These are phyloP conservation scores for Boletus reticuloceps DNA, from an alignment of 768 basidiomycete genomes.

Conservation along the genomic window DNA sequence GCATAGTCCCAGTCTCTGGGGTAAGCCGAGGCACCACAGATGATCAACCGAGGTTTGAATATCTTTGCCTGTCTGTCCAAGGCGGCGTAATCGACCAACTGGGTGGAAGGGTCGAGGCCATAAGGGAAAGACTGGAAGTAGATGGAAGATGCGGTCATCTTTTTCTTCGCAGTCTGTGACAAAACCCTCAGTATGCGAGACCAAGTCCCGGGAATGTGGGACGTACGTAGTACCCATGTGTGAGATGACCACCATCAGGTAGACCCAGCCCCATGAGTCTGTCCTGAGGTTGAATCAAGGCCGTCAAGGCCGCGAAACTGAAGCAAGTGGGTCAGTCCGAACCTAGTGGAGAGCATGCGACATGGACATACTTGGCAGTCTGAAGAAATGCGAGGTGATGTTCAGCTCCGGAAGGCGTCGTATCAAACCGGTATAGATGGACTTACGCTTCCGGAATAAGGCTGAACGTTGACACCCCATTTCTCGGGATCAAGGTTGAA, in stretches of 20 bases:
- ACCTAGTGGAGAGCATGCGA: background rate
- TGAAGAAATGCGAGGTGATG: conserved; percentile 27
- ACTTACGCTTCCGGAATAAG: conserved; percentile 89
- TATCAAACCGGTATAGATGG: background rate
- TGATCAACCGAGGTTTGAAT: conserved; percentile 93
- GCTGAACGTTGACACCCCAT: conserved; percentile 99
- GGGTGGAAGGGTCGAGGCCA: conserved; percentile 73
- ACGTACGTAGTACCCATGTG: conserved; percentile 93
- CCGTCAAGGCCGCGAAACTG: conserved; percentile 96
- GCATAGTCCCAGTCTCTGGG: conserved; percentile 98
- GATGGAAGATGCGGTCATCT: conserved; percentile 99
- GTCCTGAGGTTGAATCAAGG: conserved; percentile 94
- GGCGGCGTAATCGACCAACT: conserved; percentile 84
- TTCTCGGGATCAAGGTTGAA: conserved; percentile 90
- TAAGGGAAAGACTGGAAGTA: conserved; percentile 99
- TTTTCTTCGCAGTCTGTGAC: conserved; percentile 91
- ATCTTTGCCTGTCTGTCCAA: conserved; percentile 85
- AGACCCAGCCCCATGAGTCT: conserved; percentile 98
- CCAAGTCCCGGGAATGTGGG: background rate
- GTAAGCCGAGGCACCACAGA: conserved; percentile 98
- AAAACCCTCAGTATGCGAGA: conserved; percentile 1
- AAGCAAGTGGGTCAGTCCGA: conserved; percentile 9
- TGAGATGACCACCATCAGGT: conserved; percentile 95
- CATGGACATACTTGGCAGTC: conserved; percentile 78
- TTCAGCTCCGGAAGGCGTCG: conserved; percentile 13